These are phyloP conservation scores for Metschnikowia peoriensis DNA, from an alignment of 805 yeast genomes.

Conservation along the genomic window DNA sequence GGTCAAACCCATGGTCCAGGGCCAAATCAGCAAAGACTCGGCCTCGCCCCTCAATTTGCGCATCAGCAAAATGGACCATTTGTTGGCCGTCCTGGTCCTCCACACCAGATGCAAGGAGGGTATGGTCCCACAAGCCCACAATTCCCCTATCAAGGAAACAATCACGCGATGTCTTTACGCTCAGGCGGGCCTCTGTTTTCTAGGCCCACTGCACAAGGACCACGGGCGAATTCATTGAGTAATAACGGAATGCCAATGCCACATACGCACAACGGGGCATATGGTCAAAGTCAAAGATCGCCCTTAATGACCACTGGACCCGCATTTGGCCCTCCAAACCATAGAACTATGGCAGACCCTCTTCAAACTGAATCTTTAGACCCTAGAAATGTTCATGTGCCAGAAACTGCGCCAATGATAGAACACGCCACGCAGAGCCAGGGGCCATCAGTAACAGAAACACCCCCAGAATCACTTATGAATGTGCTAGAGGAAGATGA, in stretches of 20 bases:
- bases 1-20: background rate
- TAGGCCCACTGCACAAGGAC: constrained; percentile 9
- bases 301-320: constrained; percentile 5
- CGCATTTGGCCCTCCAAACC: background rate
- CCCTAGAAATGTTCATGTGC: no score
- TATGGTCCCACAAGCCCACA: constrained; percentile 1
- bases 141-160: background rate
- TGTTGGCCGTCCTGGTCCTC: background rate
- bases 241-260: constrained; percentile 2
- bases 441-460: constrained; percentile 2
- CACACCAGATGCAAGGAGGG: background rate
- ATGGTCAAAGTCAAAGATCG: background rate
- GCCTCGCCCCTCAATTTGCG: background rate
- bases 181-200: constrained; percentile 7
- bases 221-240: constrained; percentile 16
- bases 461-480: constrained; percentile 17
- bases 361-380: no score
- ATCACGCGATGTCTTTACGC: constrained; percentile 15
- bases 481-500: constrained; percentile 20
- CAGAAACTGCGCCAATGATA: no score
- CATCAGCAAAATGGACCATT: background rate
- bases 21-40: background rate
- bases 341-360: background rate
- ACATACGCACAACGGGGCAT: background rate
- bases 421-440: background rate